Base-by-base conservation (phyloP, 192 early-diverging fungal genomes). In the Umbelopsis vinacea region DNA sequence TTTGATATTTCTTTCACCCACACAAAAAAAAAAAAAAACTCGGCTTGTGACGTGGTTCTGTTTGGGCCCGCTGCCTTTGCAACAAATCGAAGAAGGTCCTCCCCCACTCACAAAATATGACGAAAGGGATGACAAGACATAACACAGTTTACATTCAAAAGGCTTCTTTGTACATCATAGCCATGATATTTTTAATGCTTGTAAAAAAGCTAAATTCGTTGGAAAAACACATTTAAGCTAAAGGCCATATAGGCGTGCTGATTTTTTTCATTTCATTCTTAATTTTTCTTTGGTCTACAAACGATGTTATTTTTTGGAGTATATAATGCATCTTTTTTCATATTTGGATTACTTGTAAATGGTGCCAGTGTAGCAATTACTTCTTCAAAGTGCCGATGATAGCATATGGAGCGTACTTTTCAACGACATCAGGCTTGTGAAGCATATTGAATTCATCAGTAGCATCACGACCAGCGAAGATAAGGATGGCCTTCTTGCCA, bases 401-500 rank as follows among this genome's bases (percentile, higher is more conserved):
- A 68, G 74, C 71, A 52, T 82, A 73, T 45, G 86, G 84, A 40
- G 86, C 84, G 70, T 90, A 90, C 77, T 89, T 94, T 45, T 88
- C 85, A 46, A 93, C 88, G 43, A 93, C 93, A 74, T 94, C 91
- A 46, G 83, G 79, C 80, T 94, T 93, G 83, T 94, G 93, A 69
- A 93, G 74, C 92, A 92, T 92, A 79, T 89, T 89, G 82, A 92
- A 94, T 75, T 95, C 93, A 69, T 92, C 92, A 23, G 89, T 91
- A 0, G 93, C 94, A 77, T 95, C 93, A n/a, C 84, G 85, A 46
- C 94, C 94, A 63, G 92, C 92, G 81, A 91, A 94, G 72, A 94
- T 77, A 71, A 95, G 69, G 57, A 95, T 95, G 8, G 91, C 89
- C 81, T 93, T 93, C 83, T 93, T 93, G 69, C 93, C 93, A 66